These are phyloP conservation scores for Xenoacremonium recifei DNA, from an alignment of 2,329 filamentous ascomycete genomes.

Conservation along the genomic window DNA sequence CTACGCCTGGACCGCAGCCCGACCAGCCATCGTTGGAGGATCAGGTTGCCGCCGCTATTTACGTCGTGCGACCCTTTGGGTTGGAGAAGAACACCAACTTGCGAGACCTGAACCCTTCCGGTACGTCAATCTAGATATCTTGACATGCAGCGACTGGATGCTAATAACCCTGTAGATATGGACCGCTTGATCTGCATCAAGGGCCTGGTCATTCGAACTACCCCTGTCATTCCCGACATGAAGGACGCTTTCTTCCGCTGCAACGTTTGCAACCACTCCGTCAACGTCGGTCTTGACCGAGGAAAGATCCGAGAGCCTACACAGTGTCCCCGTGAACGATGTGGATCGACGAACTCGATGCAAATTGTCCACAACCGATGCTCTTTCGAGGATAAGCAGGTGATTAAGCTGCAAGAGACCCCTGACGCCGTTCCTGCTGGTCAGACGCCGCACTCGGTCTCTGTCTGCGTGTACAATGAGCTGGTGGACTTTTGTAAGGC, in stretches of 20 bases:
- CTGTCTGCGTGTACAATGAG: slow-evolving; percentile 94
- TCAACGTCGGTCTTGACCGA: slow-evolving; percentile 88
- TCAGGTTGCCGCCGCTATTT: slow-evolving; percentile 76
- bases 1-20: slow-evolving; percentile 39
- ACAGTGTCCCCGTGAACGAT: slow-evolving; percentile 78
- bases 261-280: slow-evolving; percentile 86
- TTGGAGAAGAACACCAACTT: slow-evolving; percentile 86
- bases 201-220: slow-evolving; percentile 91
- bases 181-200: slow-evolving; percentile 95
- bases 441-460: slow-evolving; percentile 96
- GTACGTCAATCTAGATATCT: slow-evolving; percentile 36
- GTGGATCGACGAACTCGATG: slow-evolving; percentile 90
- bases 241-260: slow-evolving; percentile 98
- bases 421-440: slow-evolving; percentile 92
- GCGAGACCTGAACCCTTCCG: slow-evolving; percentile 87
- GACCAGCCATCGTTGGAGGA: slow-evolving; percentile 64
- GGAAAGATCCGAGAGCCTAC: slow-evolving; percentile 96
- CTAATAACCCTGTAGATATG: slow-evolving; percentile 62
- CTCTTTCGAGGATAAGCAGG: slow-evolving; percentile 93
- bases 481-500: slow-evolving; percentile 97
- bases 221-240: slow-evolving; percentile 97
- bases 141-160: slow-evolving; percentile 1
- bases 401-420: slow-evolving; percentile 97
- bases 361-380: slow-evolving; percentile 97
- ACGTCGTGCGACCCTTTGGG: slow-evolving; percentile 86